Evolutionary conservation across 176 grass and related monocot species (phyloP).

Genomic region (Lolium multiflorum): DNA sequence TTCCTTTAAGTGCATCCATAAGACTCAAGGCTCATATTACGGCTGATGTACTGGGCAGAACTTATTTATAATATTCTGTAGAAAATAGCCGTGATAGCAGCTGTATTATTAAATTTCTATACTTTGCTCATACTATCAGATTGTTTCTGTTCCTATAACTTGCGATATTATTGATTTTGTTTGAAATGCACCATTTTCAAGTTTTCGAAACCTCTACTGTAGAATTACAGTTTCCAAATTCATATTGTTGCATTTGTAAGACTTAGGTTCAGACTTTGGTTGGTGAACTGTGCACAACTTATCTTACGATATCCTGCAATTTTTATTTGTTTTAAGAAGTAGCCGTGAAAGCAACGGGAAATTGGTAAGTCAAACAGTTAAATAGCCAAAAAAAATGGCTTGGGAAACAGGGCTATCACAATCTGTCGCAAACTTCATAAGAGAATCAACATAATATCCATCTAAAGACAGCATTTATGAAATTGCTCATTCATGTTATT

Average conservation of each 20-base stretch:
- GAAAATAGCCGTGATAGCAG: neutral
- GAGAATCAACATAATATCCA: neutral
- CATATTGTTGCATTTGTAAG: neutral
- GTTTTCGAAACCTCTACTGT: neutral
- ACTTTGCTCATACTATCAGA: neutral
- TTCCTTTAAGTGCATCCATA: neutral
- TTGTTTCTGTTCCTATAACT: neutral
- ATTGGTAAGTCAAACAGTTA: neutral
- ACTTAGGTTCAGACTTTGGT: neutral
- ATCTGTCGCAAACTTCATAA: neutral
- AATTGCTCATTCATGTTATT: neutral
- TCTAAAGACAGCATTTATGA: conserved; percentile 18
- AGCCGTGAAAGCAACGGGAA: neutral
- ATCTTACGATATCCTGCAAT: neutral
- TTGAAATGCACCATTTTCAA: neutral
- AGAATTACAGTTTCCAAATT: neutral
- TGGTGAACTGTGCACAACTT: neutral
- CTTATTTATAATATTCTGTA: neutral
- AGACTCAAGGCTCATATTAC: too few species aligned
- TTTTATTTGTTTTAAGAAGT: neutral
- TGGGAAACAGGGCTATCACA: neutral
- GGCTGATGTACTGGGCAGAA: neutral
- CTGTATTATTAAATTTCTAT: neutral
- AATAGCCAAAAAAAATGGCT: neutral
- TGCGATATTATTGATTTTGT: neutral